Evolutionary conservation across 2,329 filamentous ascomycete species (phyloP), one percentile per base, ranked within the genome.

Genomic region (Aspergillus pseudotamarii): DNA sequence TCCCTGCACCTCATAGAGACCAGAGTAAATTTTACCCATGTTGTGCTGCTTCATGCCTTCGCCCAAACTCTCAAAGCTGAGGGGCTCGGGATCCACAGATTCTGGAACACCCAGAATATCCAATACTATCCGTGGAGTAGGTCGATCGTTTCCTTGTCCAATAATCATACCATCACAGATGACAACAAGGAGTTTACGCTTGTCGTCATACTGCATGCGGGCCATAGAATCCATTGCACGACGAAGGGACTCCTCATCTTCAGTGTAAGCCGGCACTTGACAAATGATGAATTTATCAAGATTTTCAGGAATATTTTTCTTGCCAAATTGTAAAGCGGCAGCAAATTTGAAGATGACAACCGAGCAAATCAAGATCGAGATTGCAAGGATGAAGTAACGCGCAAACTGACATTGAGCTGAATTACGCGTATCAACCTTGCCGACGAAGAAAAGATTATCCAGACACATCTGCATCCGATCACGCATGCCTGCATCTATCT

Each of bases 81-180:
- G 85, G 3, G 95, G 93, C 76, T 98, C 94, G 0, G 96, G 95
- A 73, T 99, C 94, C 19, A 97, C 91, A 2, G 90, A 92, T 71
- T 97, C 94, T 1, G 93, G 91, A 34, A 99, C 95, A 67, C 95
- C 95, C 6, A 99, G 85, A 83, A 99, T 99, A 73, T 99, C 95
- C 60, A 99, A 85, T 28, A 99, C 94, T 69, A 99, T 99, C 65
- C 94, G 89, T 50, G 95, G 95, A 0, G 95, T 99, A 8, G 95
- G 93, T 65, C 93, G 88, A 77, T 99, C 95, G 79, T 99, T 99
- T 74, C 95, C 95, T 81, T 97, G 94, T 73, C 95, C 95, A 69
- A 99, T 96, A 83, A 99, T 99, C 94, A 99, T 98, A 80, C 95
- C 95, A 74, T 99, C 95, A 73, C 95, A 99, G 67, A 99, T 85